A percentile compares a stretch with the other conserved stretches of the same genome.
phyloP scores from a whole-genome alignment of 2,329 filamentous ascomycete genomes.

The Thelonectria rubi region DNA sequence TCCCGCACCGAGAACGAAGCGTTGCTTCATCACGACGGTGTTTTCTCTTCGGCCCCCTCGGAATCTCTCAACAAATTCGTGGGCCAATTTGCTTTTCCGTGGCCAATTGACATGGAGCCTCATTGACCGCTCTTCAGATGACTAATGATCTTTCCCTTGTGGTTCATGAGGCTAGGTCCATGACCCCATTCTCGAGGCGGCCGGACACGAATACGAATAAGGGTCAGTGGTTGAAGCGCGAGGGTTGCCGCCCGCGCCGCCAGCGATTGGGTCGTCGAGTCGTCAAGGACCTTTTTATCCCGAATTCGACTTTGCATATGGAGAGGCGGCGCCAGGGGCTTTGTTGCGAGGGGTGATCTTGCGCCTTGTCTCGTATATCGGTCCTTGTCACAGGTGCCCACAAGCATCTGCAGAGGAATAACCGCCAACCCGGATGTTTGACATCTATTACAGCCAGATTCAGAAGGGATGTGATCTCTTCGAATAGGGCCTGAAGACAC shows the following conservation, averaged over 20 bases:
- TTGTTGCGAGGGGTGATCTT: conserved; percentile 71
- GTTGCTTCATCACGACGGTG: conserved; percentile 10
- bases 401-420: conserved; percentile 92
- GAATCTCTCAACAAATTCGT: conserved; percentile 10
- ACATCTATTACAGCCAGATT: no score
- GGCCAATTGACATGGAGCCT: conserved; percentile 21
- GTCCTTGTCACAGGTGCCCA: conserved; percentile 71
- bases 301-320: conserved; percentile 26
- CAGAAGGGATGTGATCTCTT: no score
- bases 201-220: conserved; percentile 41
- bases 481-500: no score
- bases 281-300: conserved; percentile 7
- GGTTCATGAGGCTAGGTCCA: conserved; percentile 1
- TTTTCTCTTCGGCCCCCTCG: conserved; percentile 19
- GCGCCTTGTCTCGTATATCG: conserved; percentile 90
- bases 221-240: conserved; percentile 2
- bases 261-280: conserved; percentile 11
- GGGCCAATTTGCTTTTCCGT: conserved; percentile 21
- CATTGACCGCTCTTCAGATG: conserved; percentile 34
- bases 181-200: background rate
- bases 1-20: conserved; percentile 4
- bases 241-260: background rate
- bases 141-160: conserved; percentile 20
- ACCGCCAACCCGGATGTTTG: conserved; percentile 87
- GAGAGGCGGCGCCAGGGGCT: conserved; percentile 1